These are phyloP conservation scores for Infundibulicybe gibba DNA, from an alignment of 768 basidiomycete genomes.

Conservation along the genomic window DNA sequence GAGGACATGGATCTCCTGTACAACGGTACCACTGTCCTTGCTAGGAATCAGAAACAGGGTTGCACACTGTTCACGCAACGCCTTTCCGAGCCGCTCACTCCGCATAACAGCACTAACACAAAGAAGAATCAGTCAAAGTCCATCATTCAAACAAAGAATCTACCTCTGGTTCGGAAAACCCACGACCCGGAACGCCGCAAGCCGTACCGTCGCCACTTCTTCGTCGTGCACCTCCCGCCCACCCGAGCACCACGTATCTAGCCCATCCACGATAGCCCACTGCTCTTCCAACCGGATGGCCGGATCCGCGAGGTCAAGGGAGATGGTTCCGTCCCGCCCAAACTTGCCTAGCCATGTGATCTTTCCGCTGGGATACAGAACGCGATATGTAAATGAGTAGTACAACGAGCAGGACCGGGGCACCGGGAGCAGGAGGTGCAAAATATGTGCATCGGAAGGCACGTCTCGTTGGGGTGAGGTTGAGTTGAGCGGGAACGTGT, in stretches of 20 bases:
- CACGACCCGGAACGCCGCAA: no score
- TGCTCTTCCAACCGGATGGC: slow-evolving; percentile 16
- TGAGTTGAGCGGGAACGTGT: no score
- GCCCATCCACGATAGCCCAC: slow-evolving; percentile 11
- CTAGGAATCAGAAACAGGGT: no score
- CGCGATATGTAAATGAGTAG: slow-evolving; percentile 47
- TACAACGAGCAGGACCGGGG: background rate
- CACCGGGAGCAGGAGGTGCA: slow-evolving; percentile 7
- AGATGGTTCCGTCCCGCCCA: slow-evolving; percentile 37
- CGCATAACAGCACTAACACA: no score
- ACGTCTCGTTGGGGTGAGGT: no score
- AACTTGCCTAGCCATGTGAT: slow-evolving; percentile 44
- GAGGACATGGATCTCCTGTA: slow-evolving; percentile 23
- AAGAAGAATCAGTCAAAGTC: no score
- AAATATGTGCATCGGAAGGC: slow-evolving; percentile 8
- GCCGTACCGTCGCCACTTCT: background rate
- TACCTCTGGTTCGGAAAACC: no score
- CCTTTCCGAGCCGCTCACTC: no score
- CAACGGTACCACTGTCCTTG: no score
- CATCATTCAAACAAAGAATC: no score
- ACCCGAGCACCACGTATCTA: slow-evolving; percentile 3
- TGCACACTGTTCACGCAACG: no score
- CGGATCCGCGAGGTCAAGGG: slow-evolving; percentile 22
- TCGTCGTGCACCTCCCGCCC: slow-evolving; percentile 1
- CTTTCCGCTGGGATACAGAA: slow-evolving; percentile 38